These are phyloP conservation scores for Fusarium acutatum DNA, from an alignment of 2,329 filamentous ascomycete species.

Conservation along the genomic window DNA sequence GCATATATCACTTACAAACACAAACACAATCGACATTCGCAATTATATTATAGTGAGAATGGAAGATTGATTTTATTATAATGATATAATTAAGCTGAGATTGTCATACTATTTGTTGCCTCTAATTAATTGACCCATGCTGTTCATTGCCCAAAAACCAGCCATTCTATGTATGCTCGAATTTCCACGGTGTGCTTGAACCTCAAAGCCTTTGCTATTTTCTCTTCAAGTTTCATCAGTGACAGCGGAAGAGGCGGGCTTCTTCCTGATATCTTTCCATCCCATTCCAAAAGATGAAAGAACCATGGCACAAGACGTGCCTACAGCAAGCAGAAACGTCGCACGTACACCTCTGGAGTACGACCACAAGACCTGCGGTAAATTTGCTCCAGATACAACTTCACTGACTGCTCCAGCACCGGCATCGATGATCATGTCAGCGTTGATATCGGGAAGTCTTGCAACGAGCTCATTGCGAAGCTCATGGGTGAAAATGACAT, in stretches of 20 bases:
- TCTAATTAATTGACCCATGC: neutral
- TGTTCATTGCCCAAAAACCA: too few species aligned
- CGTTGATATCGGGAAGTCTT: slow-evolving; percentile 44
- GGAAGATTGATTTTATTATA: neutral
- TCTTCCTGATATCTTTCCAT: slow-evolving; percentile 55
- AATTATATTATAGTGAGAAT: neutral
- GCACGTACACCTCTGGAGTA: slow-evolving; percentile 49
- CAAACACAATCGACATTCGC: too few species aligned
- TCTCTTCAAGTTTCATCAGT: slow-evolving; percentile 26
- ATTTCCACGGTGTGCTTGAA: neutral
- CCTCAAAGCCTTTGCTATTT: too few species aligned
- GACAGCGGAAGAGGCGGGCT: slow-evolving; percentile 16
- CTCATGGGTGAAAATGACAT: slow-evolving; percentile 44
- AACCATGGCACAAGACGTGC: slow-evolving; percentile 44
- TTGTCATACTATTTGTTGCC: neutral
- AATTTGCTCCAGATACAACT: slow-evolving; percentile 42
- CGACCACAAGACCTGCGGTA: slow-evolving; percentile 50
- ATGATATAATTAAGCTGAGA: neutral
- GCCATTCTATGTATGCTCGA: neutral
- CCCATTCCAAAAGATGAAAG: slow-evolving; percentile 55
- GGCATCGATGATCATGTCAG: slow-evolving; percentile 49
- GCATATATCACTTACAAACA: neutral
- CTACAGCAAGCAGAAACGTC: slow-evolving; percentile 45
- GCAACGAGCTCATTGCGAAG: slow-evolving; percentile 44
- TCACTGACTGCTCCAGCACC: slow-evolving; percentile 52